Percentiles rank a stretch among this genome's conserved stretches.
Conservation (phyloP, 257 asterid species). For the Ophiorrhiza pumila region DNA sequence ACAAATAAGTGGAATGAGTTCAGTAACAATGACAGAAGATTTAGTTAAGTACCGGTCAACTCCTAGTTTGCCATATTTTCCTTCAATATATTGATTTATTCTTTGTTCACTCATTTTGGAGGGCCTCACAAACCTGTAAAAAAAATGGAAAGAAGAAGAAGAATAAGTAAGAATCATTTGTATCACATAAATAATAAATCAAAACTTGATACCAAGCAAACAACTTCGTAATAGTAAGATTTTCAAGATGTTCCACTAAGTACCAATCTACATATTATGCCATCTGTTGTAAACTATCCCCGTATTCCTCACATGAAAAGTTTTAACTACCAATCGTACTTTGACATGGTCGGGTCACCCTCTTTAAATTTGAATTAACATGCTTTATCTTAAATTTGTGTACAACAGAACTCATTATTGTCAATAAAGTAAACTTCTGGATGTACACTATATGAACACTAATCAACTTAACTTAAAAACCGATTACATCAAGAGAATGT, state of each 20-base stretch:
- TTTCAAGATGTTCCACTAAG: background rate
- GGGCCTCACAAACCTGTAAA: conserved; percentile 87
- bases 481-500: background rate
- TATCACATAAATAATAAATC: background rate
- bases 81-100: conserved; percentile 69
- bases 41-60: conserved; percentile 63
- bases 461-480: background rate
- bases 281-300: background rate
- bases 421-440: background rate
- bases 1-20: background rate
- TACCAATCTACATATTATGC: background rate
- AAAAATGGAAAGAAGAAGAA: background rate
- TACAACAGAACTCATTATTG: background rate
- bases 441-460: background rate
- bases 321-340: background rate
- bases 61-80: conserved; percentile 81
- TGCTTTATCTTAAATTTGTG: background rate
- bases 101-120: conserved; percentile 69
- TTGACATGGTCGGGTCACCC: background rate
- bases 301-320: background rate
- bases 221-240: background rate
- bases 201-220: background rate
- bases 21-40: background rate
- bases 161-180: background rate
- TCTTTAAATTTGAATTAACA: background rate